Base-by-base conservation (phyloP, 495 filamentous ascomycete species). In the Aspergillus campestris region DNA sequence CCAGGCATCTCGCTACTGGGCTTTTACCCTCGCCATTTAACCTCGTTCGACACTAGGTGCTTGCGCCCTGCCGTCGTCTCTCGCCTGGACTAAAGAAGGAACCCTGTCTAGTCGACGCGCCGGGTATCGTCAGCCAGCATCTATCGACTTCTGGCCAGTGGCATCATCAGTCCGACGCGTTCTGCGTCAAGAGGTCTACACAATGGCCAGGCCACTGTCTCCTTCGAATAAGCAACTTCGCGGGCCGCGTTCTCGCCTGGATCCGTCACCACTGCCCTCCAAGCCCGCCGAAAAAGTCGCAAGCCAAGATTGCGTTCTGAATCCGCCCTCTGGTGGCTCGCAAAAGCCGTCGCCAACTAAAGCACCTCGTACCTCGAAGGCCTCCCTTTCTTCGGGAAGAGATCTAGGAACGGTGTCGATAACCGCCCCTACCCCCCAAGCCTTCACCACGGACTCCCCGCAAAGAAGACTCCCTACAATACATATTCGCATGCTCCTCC, bases 391-490 rank as follows among this genome's bases (percentile, higher is more conserved):
- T 37, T 51, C 59, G 30, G 57, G 56, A 55, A 57, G 56, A 33
- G 65, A 70, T 48, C 56, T 72, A 42, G 63, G 61, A 40, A 71
- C 70, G 50, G 60, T 89, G 44, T 75, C 81, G 37, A 87, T 94
- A 62, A 81, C 81, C 40, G 86, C 86, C 4, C 88, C 89, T 13
- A 58, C 65, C 47, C 66, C 73, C 44, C 70, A 78, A 33, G 70
- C 65, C 47, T 84, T 84, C 53, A 72, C 73, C 38, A 95, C 87
- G n/a, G 89, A 92, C 66, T 92, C 89, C 10, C 85, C 27, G 69
- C 81, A 55, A 95, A 95, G 73, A 87, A 84, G 55, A 73, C 82
- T 7, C 54, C 78, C 33, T 76, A 81, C 64, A 52, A 55, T n/a
- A 52, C 58, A 18, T 59, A 60, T 46, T 37, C 51, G 9, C 57